Evolutionary conservation across 2,329 filamentous ascomycete genomes (phyloP), one percentile per base, ranked within the genome.

Genomic region (Pseudogymnoascus sp.): DNA sequence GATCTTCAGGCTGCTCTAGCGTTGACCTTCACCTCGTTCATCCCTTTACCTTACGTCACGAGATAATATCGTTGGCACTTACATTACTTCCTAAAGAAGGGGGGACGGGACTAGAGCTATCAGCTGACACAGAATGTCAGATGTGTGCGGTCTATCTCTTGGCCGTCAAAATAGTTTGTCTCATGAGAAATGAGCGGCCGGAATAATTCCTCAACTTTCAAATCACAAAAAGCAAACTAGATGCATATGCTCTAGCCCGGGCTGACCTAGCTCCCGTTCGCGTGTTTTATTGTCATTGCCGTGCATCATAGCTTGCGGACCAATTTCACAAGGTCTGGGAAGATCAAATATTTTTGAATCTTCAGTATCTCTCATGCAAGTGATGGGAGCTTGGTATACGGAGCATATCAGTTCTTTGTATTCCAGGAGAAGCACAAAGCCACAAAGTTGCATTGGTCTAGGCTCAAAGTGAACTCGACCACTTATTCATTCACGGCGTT

Each of bases 271-370:
- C 29, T 54, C 47, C 47, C 47, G 47, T 54, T 54, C 47, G 29
- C 29, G 47, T 54, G 47, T 54, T 54, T 54, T 54, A 54, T 54
- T 54, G 47, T 54, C 47, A 54, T 54, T 54, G 47, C 29, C 24
- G 29, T 54, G 47, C 47, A 54, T 35, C 47, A 54, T 54, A 35
- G 47, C 47, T 54, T 21, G 29, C 9, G 47, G 47, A 35, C 47
- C 47, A 54, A 54, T 54, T 54, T 54, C 47, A 5, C 47, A 11
- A 6, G 11, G 41, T 26, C 21, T 29, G n/a, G 41, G 41, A 4
- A 29, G 47, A 33, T 54, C 47, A 54, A 54, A 33, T 54, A 29
- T 33, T 15, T 29, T 33, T 15, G 9, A 21, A 10, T 33, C 47
- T 17, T 54, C 26, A 17, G 33, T 33, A 33, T 54, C 47, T 33